A percentile compares a stretch with the other conserved stretches of the same genome.
Evolutionary conservation across 2,329 filamentous ascomycete species (phyloP).

Genomic region (Rutstroemia sp.): DNA sequence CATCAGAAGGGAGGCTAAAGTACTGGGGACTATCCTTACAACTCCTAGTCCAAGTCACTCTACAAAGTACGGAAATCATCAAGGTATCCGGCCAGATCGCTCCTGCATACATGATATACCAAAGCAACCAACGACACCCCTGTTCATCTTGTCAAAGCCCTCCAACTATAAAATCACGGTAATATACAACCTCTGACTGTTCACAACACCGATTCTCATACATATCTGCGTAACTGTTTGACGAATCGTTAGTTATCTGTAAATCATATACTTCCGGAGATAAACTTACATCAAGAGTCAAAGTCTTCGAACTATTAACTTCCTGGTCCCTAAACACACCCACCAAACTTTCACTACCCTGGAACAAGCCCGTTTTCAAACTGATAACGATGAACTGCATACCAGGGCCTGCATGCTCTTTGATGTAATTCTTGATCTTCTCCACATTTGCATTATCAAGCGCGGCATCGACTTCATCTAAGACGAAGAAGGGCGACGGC

Average conservation of each 20-base stretch:
- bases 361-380: slow-evolving; percentile 91
- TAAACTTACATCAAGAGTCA: slow-evolving; percentile 87
- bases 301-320: slow-evolving; percentile 81
- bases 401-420: slow-evolving; percentile 85
- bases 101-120: not conserved
- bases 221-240: slow-evolving; percentile 23
- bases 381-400: slow-evolving; percentile 99
- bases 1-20: not conserved
- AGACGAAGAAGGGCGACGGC: slow-evolving; percentile 91
- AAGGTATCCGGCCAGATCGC: slow-evolving; percentile 1
- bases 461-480: slow-evolving; percentile 96
- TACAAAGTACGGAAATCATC: not conserved
- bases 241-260: slow-evolving; percentile 13
- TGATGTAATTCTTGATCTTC: slow-evolving; percentile 93
- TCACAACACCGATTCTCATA: slow-evolving; percentile 9
- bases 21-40: not conserved
- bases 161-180: not conserved
- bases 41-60: not conserved
- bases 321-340: slow-evolving; percentile 94
- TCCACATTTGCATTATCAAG: slow-evolving; percentile 97
- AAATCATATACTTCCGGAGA: not conserved
- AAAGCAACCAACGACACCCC: not conserved
- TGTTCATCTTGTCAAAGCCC: not conserved
- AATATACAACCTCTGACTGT: slow-evolving; percentile 1
- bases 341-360: slow-evolving; percentile 91